phyloP scores from a whole-genome alignment of 2,329 filamentous ascomycete genomes.

The Thielaviopsis musarum region DNA sequence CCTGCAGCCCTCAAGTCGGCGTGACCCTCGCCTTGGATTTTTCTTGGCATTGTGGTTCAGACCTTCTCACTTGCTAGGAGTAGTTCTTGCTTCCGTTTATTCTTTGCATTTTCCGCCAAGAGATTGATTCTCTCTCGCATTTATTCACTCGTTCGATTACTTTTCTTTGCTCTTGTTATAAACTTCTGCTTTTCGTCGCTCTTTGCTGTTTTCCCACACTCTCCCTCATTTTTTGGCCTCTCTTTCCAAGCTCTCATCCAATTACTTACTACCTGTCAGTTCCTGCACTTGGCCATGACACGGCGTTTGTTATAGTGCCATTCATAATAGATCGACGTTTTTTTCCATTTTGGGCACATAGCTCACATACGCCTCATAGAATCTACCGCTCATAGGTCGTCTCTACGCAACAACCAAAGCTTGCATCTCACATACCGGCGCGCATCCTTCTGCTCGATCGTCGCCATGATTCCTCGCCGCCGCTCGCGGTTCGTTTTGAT shows the following conservation, averaged over 20 bases:
- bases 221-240: neutral
- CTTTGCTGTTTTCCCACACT: neutral
- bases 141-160: neutral
- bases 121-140: neutral
- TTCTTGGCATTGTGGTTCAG: constrained; percentile 2
- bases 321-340: neutral
- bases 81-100: neutral
- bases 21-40: neutral
- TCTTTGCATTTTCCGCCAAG: neutral
- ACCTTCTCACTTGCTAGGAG: neutral
- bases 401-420: neutral
- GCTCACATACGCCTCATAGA: neutral
- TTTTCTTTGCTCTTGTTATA: neutral
- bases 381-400: neutral
- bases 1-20: neutral
- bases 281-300: neutral
- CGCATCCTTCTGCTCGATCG: neutral
- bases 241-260: neutral
- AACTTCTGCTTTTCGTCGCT: neutral
- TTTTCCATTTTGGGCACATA: neutral
- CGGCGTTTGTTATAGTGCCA: neutral
- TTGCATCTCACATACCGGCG: neutral
- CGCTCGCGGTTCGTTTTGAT: constrained; percentile 44
- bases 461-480: constrained; percentile 29
- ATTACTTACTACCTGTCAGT: too few relatives aligned